Base-by-base conservation (phyloP, 192 early-diverging fungal species). In the Umbelopsis sp. region DNA sequence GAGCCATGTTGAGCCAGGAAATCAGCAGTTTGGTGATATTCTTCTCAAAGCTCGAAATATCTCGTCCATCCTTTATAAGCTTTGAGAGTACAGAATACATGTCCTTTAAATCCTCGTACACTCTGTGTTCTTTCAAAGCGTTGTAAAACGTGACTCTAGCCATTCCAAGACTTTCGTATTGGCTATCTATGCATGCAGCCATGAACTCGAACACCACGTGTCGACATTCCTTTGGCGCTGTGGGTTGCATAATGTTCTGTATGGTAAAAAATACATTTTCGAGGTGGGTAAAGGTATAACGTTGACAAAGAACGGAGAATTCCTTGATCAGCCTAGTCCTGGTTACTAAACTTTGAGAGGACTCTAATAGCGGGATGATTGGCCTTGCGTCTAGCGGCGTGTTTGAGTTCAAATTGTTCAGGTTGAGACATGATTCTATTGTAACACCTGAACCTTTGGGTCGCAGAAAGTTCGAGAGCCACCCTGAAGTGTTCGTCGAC, bases 21-120 rank as follows among this genome's bases (percentile, higher is more conserved):
- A 82, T 81, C 21, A 87, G 71, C 0, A 88, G 62, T 38, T 83
- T 75, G 8, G 69, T 79, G 8, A 89, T 78, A 50, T 88, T 88
- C 72, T 86, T 86, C 69, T 89, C 88, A 34, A 89, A 86, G 4
- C 80, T 79, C 59, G 83, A 83, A 12, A 87, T 83, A 66, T 89
- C 85, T 41, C 85, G 74, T 8, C 88, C 88, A 53, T 85, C 76
- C 17, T 85, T 86, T 43, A 80, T 85, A 10, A 89, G 71, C 38
- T 81, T 78, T 31, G 66, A 76, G 4, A 89, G 65, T 8, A 86
- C 86, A 16, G 72, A 49, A 21, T 84, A 77, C 59, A 82, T 86
- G 69, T 85, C 80, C 5, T 67, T 66, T 74, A 88, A 84, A 52
- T 89, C 88, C 21, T 86, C 84, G 71, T 77, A 77, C 17, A 82